A percentile compares a stretch with the other conserved stretches of the same genome.
Evolutionary conservation across 108 stramenopile species (phyloP).

Genomic region (Ochromonas danica): DNA sequence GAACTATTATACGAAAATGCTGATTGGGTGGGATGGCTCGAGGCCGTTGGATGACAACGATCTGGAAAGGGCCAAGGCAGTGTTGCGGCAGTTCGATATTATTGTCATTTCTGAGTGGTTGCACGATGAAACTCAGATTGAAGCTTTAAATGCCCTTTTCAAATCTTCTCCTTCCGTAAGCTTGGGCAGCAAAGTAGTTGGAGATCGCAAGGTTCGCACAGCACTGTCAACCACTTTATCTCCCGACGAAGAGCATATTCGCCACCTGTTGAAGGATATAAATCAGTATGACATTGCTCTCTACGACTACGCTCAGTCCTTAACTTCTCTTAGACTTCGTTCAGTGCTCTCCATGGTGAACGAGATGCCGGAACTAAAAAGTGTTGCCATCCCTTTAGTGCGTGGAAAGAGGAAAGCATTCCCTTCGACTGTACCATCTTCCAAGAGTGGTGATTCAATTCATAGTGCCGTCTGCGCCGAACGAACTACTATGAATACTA

Average conservation of each 20-base stretch:
- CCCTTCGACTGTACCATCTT: neutral
- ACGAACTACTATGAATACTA: no score
- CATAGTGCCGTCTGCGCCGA: no score
- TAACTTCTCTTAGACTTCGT: neutral
- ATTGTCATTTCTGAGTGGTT: neutral
- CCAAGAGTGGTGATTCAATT: no score
- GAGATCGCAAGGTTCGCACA: neutral
- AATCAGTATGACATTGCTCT: neutral
- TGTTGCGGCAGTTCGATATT: neutral
- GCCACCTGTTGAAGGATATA: neutral
- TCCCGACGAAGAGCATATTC: neutral
- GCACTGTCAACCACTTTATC: neutral
- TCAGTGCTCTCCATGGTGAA: neutral
- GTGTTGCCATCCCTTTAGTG: no score
- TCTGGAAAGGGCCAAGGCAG: neutral
- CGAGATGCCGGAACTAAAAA: no score
- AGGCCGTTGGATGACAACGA: neutral
- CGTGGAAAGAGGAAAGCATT: no score
- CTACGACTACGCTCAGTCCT: neutral
- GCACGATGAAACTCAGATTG: conserved; percentile 15
- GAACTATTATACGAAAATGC: conserved; percentile 36
- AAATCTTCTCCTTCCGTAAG: neutral
- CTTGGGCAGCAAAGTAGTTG: neutral
- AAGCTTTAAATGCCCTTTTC: neutral
- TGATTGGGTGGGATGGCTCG: conserved; percentile 2